Evolutionary conservation across 371 early-diverging fungal species (phyloP), one percentile per base, ranked within the genome.

Genomic region (Mortierella sp.): DNA sequence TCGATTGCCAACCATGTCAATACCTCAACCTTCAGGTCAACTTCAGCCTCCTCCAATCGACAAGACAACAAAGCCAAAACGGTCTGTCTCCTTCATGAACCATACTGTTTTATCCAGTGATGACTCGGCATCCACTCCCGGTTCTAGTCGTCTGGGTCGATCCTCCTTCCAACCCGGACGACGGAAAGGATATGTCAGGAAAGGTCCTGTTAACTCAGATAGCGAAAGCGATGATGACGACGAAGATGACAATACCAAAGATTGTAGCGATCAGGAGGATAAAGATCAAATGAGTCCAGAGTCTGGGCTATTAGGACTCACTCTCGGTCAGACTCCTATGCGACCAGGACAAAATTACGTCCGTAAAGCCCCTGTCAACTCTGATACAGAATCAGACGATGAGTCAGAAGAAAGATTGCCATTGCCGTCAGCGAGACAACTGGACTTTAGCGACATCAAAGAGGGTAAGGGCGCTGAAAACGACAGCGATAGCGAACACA

Each of bases 311-410:
- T 0, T 4, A 53, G 13, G 8, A 53, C 28, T 10, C 28, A 53
- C 55, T 53, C 10, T 24, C 21, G 22, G 28, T 53, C 55, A 53
- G 28, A 10, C 28, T 22, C 40, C 13, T 5, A 40, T 36, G 13
- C 66, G 74, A n/a, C 79, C 67, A 4, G 79, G 79, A 6, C 74
- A 78, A 22, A 78, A 78, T 67, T 78, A 78, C 67, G 65, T 73
- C 11, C 65, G 79, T 5, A 69, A 70, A n/a, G 59, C 74, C 7
- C 79, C 79, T 28, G 64, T 67, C 48, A 67, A 67, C 48, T 78
- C 79, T 4, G 79, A 78, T 38, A 67, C 74, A 11, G 79, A 73
- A 45, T 70, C 79, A 10, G 77, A 77, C 13, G 65, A 68, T n/a
- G 77, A 77, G n/a, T 32, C 21, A 45, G 50, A 52, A 50, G 24